Evolutionary conservation across 768 basidiomycete species (phyloP).

Genomic region (Russula virescens): DNA sequence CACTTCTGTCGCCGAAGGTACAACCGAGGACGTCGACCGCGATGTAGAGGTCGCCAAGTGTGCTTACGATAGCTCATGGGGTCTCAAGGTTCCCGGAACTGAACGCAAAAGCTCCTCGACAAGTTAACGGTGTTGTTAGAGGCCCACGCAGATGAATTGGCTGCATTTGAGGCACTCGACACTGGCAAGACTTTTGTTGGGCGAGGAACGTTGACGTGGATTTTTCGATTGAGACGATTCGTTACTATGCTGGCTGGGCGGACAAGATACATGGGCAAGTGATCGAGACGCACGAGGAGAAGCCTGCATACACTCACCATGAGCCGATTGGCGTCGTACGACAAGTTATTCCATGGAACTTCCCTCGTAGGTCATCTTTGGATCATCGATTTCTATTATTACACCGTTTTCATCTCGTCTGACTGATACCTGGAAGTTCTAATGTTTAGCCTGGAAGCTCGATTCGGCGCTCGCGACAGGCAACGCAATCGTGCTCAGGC

Average conservation of each 20-base stretch:
- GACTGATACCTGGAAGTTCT: slow-evolving; percentile 31
- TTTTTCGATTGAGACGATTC: slow-evolving; percentile 44
- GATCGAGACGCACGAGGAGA: slow-evolving; percentile 51
- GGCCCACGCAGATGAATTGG: slow-evolving; percentile 52
- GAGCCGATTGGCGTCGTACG: slow-evolving; percentile 55
- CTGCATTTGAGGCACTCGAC: slow-evolving; percentile 70
- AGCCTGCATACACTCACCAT: slow-evolving; percentile 54
- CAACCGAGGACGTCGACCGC: slow-evolving; percentile 63
- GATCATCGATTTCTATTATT: background rate
- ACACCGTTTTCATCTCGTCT: background rate
- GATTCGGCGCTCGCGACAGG: slow-evolving; percentile 61
- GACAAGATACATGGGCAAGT: slow-evolving; percentile 78
- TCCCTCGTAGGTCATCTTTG: slow-evolving; percentile 37
- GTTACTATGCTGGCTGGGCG: slow-evolving; percentile 88
- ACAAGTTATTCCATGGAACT: slow-evolving; percentile 67
- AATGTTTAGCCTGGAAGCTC: slow-evolving; percentile 57
- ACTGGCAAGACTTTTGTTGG: slow-evolving; percentile 54
- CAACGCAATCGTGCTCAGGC: slow-evolving; percentile 57
- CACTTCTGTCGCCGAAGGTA: slow-evolving; percentile 53
- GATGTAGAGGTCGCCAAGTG: slow-evolving; percentile 66
- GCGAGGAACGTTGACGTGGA: slow-evolving; percentile 47
- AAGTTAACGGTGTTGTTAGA: slow-evolving; percentile 66
- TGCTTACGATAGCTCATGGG: slow-evolving; percentile 64
- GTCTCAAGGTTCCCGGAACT: slow-evolving; percentile 49
- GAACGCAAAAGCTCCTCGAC: slow-evolving; percentile 48